These are phyloP conservation scores for Aspergillus incahuasiensis DNA, from an alignment of 495 filamentous ascomycete genomes.

Conservation along the genomic window DNA sequence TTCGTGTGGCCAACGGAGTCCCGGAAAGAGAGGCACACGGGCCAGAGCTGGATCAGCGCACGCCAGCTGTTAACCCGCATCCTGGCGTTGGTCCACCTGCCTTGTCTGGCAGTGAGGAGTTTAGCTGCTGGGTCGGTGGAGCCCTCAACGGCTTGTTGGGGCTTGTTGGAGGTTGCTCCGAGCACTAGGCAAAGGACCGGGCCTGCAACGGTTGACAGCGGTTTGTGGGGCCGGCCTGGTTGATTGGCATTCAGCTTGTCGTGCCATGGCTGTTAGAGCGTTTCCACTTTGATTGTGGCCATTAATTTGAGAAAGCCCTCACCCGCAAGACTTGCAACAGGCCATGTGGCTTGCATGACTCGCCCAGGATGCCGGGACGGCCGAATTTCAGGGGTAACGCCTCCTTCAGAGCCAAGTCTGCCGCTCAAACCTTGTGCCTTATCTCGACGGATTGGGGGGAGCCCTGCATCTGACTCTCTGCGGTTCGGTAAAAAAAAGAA, in stretches of 20 bases:
- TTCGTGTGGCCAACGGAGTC: not conserved
- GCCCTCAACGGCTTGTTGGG: no score
- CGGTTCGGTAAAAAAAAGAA: no score
- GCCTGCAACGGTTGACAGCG: not conserved
- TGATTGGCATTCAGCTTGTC: no score
- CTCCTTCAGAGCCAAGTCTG: no score
- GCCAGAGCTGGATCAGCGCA: not conserved
- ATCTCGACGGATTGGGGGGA: no score
- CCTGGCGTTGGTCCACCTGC: not conserved
- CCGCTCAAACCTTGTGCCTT: no score
- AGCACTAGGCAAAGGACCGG: not conserved
- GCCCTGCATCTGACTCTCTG: no score
- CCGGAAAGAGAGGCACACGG: not conserved
- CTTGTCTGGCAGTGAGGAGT: not conserved
- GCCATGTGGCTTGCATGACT: not conserved
- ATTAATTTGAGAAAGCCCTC: no score
- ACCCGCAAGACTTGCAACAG: no score
- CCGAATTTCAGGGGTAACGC: no score
- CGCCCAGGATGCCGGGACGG: not conserved
- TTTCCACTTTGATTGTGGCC: no score
- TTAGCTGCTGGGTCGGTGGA: not conserved
- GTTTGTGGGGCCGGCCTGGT: conserved; percentile 1
- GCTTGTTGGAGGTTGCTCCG: not conserved
- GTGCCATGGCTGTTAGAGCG: no score
- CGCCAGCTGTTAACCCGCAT: not conserved